Base-by-base conservation (phyloP, 2,329 filamentous ascomycete genomes). In the Paecilomyces sp. region DNA sequence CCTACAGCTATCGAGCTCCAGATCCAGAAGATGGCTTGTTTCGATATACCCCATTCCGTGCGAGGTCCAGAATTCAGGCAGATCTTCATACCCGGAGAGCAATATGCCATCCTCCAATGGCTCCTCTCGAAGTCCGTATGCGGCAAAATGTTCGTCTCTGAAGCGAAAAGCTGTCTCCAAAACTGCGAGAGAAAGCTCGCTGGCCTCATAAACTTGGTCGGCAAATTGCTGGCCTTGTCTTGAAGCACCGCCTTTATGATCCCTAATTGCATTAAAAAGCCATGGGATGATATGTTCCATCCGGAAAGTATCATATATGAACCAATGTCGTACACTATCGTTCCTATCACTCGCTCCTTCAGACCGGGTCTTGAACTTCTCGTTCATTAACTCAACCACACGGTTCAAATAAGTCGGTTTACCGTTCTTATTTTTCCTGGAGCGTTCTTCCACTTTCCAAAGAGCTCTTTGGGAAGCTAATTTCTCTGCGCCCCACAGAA, bases 401-500 rank as follows among this genome's bases (percentile, higher is more conserved):
- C 90, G 87, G 12, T 86, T 84, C 58, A 96, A 80, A 57, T 95
- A 80, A 3, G 87, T 88, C 69, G 86, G 86, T 68, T 88, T 86
- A 51, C 85, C 83, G 18, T 81, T 79, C 13, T 67, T 83, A 56
- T 80, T 80, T 57, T 83, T 80, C 7, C 87, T 81, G 57, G 88
- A 88, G 7, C 80, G 78, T 69, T 96, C 90, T 68, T 96, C 91
- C 57, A 85, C 81, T 62, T 86, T 87, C 92, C 93, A 97, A 41
- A 97, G 81, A 54, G 86, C 82, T 61, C 84, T 83, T 18, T 91
- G 91, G 36, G 92, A 90, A 52, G 88, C 86, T 77, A 97, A 83
- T 74, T 92, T 96, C 73, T 99, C 94, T 0, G 93, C 93, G 68
- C 93, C 87, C 81, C 87, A 90, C n/a, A 99, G 79, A 33, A 99